Base-by-base conservation (phyloP, 257 asterid species). In the Primulina huaijiensis region DNA sequence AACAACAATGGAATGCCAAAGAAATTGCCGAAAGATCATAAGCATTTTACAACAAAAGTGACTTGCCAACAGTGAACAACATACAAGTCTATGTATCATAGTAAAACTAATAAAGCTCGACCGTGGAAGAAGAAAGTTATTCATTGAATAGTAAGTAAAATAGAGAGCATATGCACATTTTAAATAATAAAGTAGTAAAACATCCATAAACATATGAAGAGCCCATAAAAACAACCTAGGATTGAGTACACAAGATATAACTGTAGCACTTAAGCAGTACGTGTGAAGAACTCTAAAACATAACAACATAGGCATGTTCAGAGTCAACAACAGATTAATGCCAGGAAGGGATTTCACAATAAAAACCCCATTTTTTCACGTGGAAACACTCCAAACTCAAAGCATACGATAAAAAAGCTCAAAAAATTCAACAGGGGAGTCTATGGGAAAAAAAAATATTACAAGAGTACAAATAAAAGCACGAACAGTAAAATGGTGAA, bases 1-100 rank as follows among this genome's bases (percentile, higher is more conserved):
- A 75, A 67, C 33, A 46, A 46, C 64, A 64, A 52, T 21, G 53
- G 35, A 56, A 52, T 46, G 53, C 52, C 20, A 9, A 55, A 60
- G 30, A 29, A 29, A 67, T 9, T 25, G 23, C 63, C 43, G 38
- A 53, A 43, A 11, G 43, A 53, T 19, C 30, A 8, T 20, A 55
- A 50, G 61, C 7, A 40, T 50, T 61, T 40, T 20, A 23, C 67
- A 29, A 59, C 52, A 17, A 50, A 11, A 67, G 37, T 3, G 14
- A 37, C 35, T 62, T 16, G 21, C 9, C 21, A 50, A 43, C 62
- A 43, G 16, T 19, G 29, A 43, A 60, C 7, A 55, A 34, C 19
- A 14, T 33, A 59, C 21, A 8, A 31, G 65, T 21, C 46, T 38
- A 55, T 64, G 34, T 7, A 31, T 17, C 55, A 60, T 25, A 11